Conservation (phyloP, 2,329 filamentous ascomycete genomes). For the Tolypocladium capitatum region DNA sequence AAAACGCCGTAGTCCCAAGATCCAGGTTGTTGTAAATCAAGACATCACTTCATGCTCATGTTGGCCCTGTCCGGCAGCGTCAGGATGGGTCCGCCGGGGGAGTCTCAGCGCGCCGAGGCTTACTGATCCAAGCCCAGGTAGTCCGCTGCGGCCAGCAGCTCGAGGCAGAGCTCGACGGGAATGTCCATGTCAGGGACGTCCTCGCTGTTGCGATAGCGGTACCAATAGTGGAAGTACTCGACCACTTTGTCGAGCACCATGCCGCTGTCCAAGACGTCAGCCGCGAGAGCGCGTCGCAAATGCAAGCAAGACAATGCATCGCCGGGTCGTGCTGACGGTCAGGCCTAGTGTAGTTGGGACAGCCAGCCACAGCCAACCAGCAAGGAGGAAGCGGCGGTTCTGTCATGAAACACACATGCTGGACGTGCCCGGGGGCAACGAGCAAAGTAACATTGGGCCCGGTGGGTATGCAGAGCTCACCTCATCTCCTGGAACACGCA, state of each 20-base stretch:
- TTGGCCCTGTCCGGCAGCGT: slow-evolving; percentile 20
- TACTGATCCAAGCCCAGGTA: slow-evolving; percentile 55
- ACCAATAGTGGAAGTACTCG: slow-evolving; percentile 75
- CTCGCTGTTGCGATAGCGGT: slow-evolving; percentile 55
- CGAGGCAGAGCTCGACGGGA: slow-evolving; percentile 63
- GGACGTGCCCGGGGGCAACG: not conserved
- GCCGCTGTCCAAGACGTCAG: slow-evolving; percentile 34
- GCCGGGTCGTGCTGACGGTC: slow-evolving; percentile 19
- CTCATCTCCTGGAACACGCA: slow-evolving; percentile 62
- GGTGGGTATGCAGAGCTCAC: slow-evolving; percentile 32
- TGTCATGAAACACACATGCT: slow-evolving; percentile 23
- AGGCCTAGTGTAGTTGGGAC: slow-evolving; percentile 51
- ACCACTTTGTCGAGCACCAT: slow-evolving; percentile 67
- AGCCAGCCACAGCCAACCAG: slow-evolving; percentile 33
- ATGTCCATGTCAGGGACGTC: slow-evolving; percentile 74
- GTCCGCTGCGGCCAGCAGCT: slow-evolving; percentile 65
- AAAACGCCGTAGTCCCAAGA: not conserved
- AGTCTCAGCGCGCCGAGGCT: slow-evolving; percentile 9
- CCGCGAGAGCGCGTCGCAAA: not conserved
- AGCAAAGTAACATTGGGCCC: not conserved
- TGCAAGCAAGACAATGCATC: slow-evolving; percentile 4
- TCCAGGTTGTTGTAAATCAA: not conserved
- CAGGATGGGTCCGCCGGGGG: slow-evolving; percentile 18
- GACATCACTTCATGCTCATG: slow-evolving; percentile 22
- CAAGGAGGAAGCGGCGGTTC: slow-evolving; percentile 21